phyloP scores from a whole-genome alignment of 805 yeast genomes.

The Barnettozyma botsteinii region DNA sequence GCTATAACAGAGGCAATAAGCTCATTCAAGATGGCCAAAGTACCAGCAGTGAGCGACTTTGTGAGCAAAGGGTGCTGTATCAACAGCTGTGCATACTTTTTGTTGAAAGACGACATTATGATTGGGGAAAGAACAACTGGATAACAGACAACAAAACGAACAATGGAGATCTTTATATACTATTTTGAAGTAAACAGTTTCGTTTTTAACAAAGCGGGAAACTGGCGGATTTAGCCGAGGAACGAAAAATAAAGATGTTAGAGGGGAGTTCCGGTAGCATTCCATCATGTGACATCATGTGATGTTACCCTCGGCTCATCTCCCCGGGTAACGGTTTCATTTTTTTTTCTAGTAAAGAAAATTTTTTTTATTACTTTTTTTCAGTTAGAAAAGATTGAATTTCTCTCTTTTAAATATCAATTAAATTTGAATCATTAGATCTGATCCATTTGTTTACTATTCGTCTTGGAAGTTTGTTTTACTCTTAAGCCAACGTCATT shows the following conservation, averaged over 20 bases:
- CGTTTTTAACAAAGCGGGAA: not conserved
- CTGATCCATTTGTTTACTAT: too few relatives aligned
- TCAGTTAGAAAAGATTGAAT: not conserved
- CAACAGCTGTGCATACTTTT: conserved; percentile 34
- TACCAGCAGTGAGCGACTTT: conserved; percentile 51
- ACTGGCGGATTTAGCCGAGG: not conserved
- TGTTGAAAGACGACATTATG: conserved; percentile 15
- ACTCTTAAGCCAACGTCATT: too few relatives aligned
- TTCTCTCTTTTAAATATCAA: not conserved
- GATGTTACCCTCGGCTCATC: conserved; percentile 10
- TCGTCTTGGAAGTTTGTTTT: too few relatives aligned
- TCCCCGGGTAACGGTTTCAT: conserved; percentile 16
- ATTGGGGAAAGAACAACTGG: not conserved
- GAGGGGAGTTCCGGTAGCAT: not conserved
- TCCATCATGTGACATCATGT: not conserved
- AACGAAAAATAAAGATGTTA: not conserved
- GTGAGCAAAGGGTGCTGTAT: conserved; percentile 50
- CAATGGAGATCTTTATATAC: not conserved
- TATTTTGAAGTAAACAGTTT: not conserved
- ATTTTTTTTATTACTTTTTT: conserved; percentile 6
- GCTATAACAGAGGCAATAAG: conserved; percentile 47
- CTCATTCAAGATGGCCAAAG: conserved; percentile 53
- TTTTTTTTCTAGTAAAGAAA: too few relatives aligned
- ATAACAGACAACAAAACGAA: not conserved
- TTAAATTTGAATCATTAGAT: not conserved